Base-by-base conservation (phyloP, 1,284 basidiomycete species). In the Ceratobasidium sp. region DNA sequence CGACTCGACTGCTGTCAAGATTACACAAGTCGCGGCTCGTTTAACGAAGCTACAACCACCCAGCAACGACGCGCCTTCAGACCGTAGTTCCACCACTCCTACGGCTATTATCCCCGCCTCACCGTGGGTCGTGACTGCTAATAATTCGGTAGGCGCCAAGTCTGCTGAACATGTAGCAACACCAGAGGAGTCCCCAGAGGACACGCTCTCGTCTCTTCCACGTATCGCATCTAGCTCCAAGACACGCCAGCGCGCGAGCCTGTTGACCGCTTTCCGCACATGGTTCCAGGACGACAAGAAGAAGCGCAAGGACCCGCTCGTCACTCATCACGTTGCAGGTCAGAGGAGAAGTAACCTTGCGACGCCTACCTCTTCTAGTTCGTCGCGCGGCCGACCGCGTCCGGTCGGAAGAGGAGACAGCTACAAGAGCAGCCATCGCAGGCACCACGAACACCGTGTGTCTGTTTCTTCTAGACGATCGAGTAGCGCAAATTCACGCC, bases 251-350 rank as follows among this genome's bases (percentile, higher is more conserved):
- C 88, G 93, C 48, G 92, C 91, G 0, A 94, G 91, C 81, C 82
- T 95, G 56, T 83, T 95, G 48, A 89, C 91, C 2, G 88, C 93
- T 10, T 93, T 95, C 83, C 87, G 92, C 57, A 86, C 91, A 78
- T 95, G 93, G 93, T 94, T 95, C 84, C 89, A 93, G 78, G 93
- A 94, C 79, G 93, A 94, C 80, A 75, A 68, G 62, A 87, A 88
- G 81, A 94, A 93, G 82, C 91, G 92, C 5, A 95, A 94, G 84
- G 64, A 74, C 26, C 69, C 54, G 5, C 13, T 57, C 10, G 42
- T n/a, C 20, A 20, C 54, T 44, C 59, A 26, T 40, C 54, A 74
- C 26, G 28, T 74, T 17, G 71, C 61, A 38, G 61, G 40, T 54
- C 44, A 59, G 17, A 64, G 71, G 61, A 42, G 71, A 17, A 15